Percentiles rank a stretch among this genome's conserved stretches.
phyloP scores from a whole-genome alignment of 2,329 filamentous ascomycete genomes.

The Cladosporium sp. region DNA sequence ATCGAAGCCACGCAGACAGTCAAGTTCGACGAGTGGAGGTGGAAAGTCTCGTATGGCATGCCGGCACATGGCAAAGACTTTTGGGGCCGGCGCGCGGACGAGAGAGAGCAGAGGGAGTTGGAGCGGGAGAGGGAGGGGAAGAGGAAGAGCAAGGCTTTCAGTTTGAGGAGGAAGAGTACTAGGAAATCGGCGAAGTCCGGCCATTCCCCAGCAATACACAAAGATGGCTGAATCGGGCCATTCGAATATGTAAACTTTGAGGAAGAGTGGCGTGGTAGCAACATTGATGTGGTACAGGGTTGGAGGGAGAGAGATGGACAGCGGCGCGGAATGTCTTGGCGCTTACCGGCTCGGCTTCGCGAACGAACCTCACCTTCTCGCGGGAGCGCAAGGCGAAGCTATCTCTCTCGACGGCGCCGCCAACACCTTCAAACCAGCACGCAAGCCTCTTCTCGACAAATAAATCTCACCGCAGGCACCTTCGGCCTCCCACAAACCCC shows the following conservation, averaged over 20 bases:
- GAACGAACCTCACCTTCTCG: conserved; percentile 8
- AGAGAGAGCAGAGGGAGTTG: conserved; percentile 27
- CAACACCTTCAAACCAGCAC: background rate
- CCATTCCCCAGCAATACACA: background rate
- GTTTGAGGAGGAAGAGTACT: conserved; percentile 26
- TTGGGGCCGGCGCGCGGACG: conserved; percentile 30
- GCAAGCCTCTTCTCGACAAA: background rate
- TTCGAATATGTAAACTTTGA: background rate
- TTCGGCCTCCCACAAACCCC: background rate
- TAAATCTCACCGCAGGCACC: background rate
- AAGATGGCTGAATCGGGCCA: background rate
- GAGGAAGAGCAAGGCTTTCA: conserved; percentile 29
- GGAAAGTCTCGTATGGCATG: conserved; percentile 44
- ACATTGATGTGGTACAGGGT: background rate
- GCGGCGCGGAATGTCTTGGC: conserved; percentile 6
- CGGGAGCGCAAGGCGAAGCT: background rate
- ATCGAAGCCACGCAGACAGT: conserved; percentile 34
- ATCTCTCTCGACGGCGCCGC: conserved; percentile 4
- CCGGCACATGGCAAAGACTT: conserved; percentile 33
- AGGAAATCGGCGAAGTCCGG: conserved; percentile 15
- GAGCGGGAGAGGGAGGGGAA: conserved; percentile 22
- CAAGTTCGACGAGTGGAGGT: conserved; percentile 41
- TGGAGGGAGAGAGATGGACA: background rate
- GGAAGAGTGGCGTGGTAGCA: background rate
- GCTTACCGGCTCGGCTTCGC: conserved; percentile 12